Evolutionary conservation across 1,284 basidiomycete genomes (phyloP).

Genomic region (Ganoderma multipileum): DNA sequence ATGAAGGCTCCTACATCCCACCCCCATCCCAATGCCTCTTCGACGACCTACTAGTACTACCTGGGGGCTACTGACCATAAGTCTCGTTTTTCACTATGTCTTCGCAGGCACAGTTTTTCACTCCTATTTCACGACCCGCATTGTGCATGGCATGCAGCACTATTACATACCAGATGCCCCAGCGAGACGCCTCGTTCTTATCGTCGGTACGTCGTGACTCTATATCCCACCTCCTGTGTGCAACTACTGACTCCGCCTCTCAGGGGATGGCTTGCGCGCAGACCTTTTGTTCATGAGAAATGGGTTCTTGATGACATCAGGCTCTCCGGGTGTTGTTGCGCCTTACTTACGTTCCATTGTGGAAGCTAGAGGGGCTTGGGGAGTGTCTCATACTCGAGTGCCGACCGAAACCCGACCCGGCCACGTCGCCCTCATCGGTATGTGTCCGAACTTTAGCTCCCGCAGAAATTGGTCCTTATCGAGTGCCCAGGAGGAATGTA

Average conservation of each 20-base stretch:
- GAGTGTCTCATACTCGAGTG: slow-evolving; percentile 86
- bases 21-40: no score
- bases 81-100: slow-evolving; percentile 76
- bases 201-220: slow-evolving; percentile 73
- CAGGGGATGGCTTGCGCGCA: slow-evolving; percentile 84
- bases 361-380: slow-evolving; percentile 76
- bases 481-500: slow-evolving; percentile 77
- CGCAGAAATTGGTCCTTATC: not conserved
- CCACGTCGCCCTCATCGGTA: slow-evolving; percentile 88
- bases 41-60: not conserved
- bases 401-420: slow-evolving; percentile 92
- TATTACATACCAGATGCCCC: slow-evolving; percentile 53
- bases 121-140: slow-evolving; percentile 87
- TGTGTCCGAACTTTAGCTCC: slow-evolving; percentile 22
- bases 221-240: not conserved
- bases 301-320: slow-evolving; percentile 58
- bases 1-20: no score
- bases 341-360: slow-evolving; percentile 76
- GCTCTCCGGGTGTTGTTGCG: slow-evolving; percentile 67
- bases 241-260: not conserved
- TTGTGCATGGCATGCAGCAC: slow-evolving; percentile 74
- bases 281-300: slow-evolving; percentile 78
- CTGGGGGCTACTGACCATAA: slow-evolving; percentile 58
- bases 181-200: slow-evolving; percentile 79
- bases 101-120: slow-evolving; percentile 84